These are phyloP conservation scores for Viridothelium virens DNA, from an alignment of 495 filamentous ascomycete genomes.

Conservation along the genomic window DNA sequence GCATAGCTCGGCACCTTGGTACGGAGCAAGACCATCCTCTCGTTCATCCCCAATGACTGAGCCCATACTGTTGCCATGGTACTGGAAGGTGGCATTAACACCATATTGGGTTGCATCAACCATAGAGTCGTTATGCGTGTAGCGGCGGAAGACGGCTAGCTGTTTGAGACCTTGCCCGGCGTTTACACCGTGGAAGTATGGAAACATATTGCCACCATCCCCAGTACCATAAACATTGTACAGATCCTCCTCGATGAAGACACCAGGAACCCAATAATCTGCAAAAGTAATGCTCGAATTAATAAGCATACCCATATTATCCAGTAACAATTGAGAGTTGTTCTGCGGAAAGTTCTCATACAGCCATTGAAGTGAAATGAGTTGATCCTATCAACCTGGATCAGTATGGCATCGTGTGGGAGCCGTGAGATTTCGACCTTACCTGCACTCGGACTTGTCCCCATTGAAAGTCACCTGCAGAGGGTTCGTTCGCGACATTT, in stretches of 20 bases:
- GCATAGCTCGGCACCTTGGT: constrained; percentile 25
- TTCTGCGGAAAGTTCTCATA: constrained; percentile 41
- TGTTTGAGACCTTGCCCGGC: constrained; percentile 43
- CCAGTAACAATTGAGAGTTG: constrained; percentile 33
- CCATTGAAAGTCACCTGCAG: constrained; percentile 36
- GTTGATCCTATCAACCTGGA: neutral
- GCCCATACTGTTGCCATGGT: constrained; percentile 35
- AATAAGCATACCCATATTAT: constrained; percentile 42
- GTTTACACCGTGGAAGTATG: constrained; percentile 44
- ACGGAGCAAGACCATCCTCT: constrained; percentile 25
- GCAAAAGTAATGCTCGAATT: constrained; percentile 40
- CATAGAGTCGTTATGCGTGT: constrained; percentile 38
- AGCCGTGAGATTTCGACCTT: constrained; percentile 24
- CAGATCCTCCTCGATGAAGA: constrained; percentile 32
- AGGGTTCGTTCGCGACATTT: constrained; percentile 28
- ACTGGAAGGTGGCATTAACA: constrained; percentile 43
- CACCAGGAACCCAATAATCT: constrained; percentile 37
- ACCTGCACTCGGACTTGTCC: constrained; percentile 45
- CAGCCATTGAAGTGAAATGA: constrained; percentile 48
- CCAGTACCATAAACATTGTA: constrained; percentile 17
- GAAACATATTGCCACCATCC: constrained; percentile 36
- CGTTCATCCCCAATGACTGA: constrained; percentile 32
- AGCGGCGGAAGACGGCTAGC: constrained; percentile 38
- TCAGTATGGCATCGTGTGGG: neutral
- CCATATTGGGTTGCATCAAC: constrained; percentile 36